Percentiles rank a stretch among this genome's conserved stretches.
These are phyloP conservation scores for Taxillus chinensis DNA, from an alignment of 164 flowering plant genomes.

Conservation along the genomic window DNA sequence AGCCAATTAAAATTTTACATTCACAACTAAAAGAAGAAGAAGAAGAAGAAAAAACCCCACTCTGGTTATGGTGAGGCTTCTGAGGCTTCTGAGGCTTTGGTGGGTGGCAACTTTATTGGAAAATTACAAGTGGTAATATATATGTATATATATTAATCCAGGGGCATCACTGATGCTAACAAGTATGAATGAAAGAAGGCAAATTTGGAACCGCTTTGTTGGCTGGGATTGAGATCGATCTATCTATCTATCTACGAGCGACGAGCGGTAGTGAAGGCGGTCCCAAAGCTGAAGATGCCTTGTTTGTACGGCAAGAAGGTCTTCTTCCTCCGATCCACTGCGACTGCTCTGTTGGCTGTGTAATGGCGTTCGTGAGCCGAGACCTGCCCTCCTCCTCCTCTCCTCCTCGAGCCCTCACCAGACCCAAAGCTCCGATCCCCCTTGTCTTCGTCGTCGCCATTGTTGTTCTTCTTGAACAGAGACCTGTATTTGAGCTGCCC, in stretches of 20 bases:
- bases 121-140: too few relatives aligned
- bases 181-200: too few relatives aligned
- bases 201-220: too few relatives aligned
- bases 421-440: conserved; percentile 43
- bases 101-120: too few relatives aligned
- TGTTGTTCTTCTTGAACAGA: conserved; percentile 30
- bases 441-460: conserved; percentile 27
- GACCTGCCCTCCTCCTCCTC: conserved; percentile 25
- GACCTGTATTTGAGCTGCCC: conserved; percentile 16
- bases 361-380: conserved; percentile 85
- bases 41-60: too few relatives aligned
- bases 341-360: conserved; percentile 58
- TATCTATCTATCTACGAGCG: conserved; percentile 5
- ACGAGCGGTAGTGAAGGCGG: conserved; percentile 41
- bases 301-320: conserved; percentile 79
- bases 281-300: conserved; percentile 50
- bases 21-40: too few relatives aligned
- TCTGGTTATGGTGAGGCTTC: too few relatives aligned
- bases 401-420: conserved; percentile 17
- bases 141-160: too few relatives aligned
- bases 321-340: conserved; percentile 65
- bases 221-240: too few relatives aligned
- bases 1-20: too few relatives aligned
- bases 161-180: too few relatives aligned
- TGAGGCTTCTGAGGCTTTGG: too few relatives aligned